These are phyloP conservation scores for Termitomyces sp. DNA, from an alignment of 768 basidiomycete genomes.

Conservation along the genomic window DNA sequence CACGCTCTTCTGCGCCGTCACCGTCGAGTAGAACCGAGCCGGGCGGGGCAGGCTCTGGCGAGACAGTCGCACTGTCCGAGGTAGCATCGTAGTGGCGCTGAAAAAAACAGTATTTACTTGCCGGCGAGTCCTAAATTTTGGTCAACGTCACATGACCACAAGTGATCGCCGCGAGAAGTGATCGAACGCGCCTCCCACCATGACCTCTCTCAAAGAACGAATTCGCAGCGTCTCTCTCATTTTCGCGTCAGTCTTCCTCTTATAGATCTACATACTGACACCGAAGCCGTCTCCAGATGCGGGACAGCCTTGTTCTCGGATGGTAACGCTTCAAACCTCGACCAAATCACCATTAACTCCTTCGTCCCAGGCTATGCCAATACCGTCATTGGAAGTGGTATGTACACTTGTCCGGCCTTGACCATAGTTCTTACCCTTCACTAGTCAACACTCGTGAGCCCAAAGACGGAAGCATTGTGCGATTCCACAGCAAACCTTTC, in stretches of 20 bases:
- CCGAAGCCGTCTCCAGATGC: too few relatives aligned
- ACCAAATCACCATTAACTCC: too few relatives aligned
- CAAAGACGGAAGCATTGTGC: background rate
- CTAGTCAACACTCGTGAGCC: background rate
- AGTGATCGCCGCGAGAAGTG: too few relatives aligned
- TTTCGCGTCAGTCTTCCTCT: too few relatives aligned
- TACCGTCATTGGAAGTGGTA: background rate
- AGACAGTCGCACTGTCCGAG: slow-evolving; percentile 38
- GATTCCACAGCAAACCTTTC: background rate
- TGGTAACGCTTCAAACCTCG: too few relatives aligned
- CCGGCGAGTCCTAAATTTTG: background rate
- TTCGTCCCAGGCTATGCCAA: background rate
- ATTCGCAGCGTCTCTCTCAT: too few relatives aligned
- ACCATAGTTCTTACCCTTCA: too few relatives aligned
- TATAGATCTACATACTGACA: too few relatives aligned
- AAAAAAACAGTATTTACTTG: too few relatives aligned
- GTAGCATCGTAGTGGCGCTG: slow-evolving; percentile 26
- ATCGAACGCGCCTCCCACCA: too few relatives aligned
- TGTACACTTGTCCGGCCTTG: background rate
- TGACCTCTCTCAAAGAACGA: too few relatives aligned
- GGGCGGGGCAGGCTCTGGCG: slow-evolving; percentile 64
- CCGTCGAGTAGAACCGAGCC: slow-evolving; percentile 64
- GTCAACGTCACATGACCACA: background rate
- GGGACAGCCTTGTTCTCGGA: too few relatives aligned
- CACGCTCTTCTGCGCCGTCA: slow-evolving; percentile 46